These are phyloP conservation scores for Solanum sitiens DNA, from an alignment of 257 asterid genomes.

Conservation along the genomic window DNA sequence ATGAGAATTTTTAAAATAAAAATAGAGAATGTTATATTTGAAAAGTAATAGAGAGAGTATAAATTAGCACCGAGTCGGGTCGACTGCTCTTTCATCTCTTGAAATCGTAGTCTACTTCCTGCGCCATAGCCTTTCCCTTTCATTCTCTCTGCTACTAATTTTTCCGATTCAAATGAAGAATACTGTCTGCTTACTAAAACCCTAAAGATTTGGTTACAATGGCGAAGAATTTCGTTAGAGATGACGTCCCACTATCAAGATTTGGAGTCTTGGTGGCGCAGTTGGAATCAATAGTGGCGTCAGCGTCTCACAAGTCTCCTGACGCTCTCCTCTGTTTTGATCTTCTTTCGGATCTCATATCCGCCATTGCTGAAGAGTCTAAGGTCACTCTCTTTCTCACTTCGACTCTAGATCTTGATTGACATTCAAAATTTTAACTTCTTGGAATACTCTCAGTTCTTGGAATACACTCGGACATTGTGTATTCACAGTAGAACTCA, in stretches of 20 bases:
- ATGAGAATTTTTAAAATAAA: too few relatives aligned
- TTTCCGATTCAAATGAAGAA: not conserved
- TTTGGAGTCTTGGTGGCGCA: conserved; percentile 97
- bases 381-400: conserved; percentile 33
- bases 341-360: conserved; percentile 88
- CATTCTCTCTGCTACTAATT: not conserved
- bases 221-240: conserved; percentile 47
- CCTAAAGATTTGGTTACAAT: conserved; percentile 13
- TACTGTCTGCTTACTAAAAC: not conserved
- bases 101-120: not conserved
- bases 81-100: too few relatives aligned
- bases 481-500: not conserved
- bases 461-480: not conserved
- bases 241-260: conserved; percentile 57
- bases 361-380: conserved; percentile 75
- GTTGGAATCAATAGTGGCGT: conserved; percentile 84
- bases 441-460: too few relatives aligned
- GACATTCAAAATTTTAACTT: not conserved
- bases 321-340: conserved; percentile 91
- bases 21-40: too few relatives aligned
- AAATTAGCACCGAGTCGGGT: not conserved
- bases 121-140: not conserved
- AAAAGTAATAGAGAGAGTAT: too few relatives aligned
- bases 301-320: conserved; percentile 90
- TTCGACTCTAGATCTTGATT: not conserved